These are phyloP conservation scores for Hyaloraphidium curvatum DNA, from an alignment of 192 early-diverging fungal species.

Conservation along the genomic window DNA sequence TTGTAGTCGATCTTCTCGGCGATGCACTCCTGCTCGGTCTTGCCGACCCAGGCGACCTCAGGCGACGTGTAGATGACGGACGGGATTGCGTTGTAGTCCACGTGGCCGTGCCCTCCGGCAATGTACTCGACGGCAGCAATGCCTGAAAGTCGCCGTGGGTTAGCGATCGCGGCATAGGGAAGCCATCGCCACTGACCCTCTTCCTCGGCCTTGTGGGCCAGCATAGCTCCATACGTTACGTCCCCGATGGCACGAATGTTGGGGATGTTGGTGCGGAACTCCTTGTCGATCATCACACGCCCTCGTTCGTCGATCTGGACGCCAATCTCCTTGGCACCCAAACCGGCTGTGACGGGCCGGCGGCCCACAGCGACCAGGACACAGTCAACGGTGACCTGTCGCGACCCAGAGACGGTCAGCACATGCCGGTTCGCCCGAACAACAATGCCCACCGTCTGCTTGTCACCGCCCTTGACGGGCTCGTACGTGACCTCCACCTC, in stretches of 20 bases:
- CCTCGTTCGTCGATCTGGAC: slow-evolving; percentile 72
- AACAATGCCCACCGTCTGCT: slow-evolving; percentile 44
- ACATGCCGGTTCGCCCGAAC: slow-evolving; percentile 1
- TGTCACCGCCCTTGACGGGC: slow-evolving; percentile 44
- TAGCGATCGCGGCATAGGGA: too few species aligned
- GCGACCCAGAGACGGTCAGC: background rate
- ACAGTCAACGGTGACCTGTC: slow-evolving; percentile 14
- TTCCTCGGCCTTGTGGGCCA: slow-evolving; percentile 99
- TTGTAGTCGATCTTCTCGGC: slow-evolving; percentile 68
- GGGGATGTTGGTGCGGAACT: slow-evolving; percentile 69
- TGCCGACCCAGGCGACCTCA: slow-evolving; percentile 97
- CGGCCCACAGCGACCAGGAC: slow-evolving; percentile 88
- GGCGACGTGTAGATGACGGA: slow-evolving; percentile 97
- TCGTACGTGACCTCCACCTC: slow-evolving; percentile 82
- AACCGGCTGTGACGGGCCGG: slow-evolving; percentile 78
- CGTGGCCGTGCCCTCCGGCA: slow-evolving; percentile 78
- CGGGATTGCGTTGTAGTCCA: slow-evolving; percentile 96
- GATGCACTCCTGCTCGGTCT: slow-evolving; percentile 88
- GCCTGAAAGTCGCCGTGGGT: slow-evolving; percentile 2
- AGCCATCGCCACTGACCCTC: slow-evolving; percentile 46
- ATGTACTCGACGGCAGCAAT: slow-evolving; percentile 93
- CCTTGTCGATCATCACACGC: slow-evolving; percentile 64
- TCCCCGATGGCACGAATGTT: slow-evolving; percentile 92
- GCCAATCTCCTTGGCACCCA: slow-evolving; percentile 82
- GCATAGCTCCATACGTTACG: slow-evolving; percentile 90